Percentiles rank a stretch among this genome's conserved stretches.
Conservation (phyloP, 2,329 filamentous ascomycete genomes). For the Huntiella abstrusa region DNA sequence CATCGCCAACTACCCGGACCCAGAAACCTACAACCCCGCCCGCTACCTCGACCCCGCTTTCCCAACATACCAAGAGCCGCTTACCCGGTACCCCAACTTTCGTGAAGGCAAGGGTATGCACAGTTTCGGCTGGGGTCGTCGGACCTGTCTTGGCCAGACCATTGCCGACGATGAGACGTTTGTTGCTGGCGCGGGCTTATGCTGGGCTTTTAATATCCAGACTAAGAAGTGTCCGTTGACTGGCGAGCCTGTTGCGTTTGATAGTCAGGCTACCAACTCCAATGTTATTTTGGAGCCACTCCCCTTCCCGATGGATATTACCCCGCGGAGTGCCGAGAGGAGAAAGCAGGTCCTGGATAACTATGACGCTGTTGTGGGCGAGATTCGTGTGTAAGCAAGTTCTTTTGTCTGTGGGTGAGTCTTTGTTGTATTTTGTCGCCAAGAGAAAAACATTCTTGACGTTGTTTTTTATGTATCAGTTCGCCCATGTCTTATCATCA, state of each 20-base stretch:
- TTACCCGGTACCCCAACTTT: conserved; percentile 43
- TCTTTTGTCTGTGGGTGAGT: no score
- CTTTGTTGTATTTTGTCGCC: background rate
- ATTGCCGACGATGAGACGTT: conserved; percentile 43
- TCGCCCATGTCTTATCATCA: background rate
- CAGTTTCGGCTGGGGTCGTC: conserved; percentile 45
- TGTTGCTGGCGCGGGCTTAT: conserved; percentile 26
- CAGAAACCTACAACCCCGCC: conserved; percentile 43
- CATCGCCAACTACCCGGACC: conserved; percentile 38
- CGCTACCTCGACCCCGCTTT: conserved; percentile 43
- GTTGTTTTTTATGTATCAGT: background rate
- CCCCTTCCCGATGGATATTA: conserved; percentile 27
- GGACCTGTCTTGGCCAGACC: conserved; percentile 42
- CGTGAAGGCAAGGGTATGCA: conserved; percentile 39
- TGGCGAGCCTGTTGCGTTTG: conserved; percentile 24
- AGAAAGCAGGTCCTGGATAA: conserved; percentile 20
- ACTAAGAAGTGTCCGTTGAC: conserved; percentile 24
- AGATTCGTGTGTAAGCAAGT: conserved; percentile 16
- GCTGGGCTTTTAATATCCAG: conserved; percentile 30
- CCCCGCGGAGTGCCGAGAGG: conserved; percentile 22
- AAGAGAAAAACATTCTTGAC: background rate
- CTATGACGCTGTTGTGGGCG: conserved; percentile 19
- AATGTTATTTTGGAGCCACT: conserved; percentile 34
- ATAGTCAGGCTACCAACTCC: conserved; percentile 30
- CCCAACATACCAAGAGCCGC: conserved; percentile 45